Evolutionary conservation across 164 flowering plant genomes (phyloP).

Genomic region (Berberis vulgaris): DNA sequence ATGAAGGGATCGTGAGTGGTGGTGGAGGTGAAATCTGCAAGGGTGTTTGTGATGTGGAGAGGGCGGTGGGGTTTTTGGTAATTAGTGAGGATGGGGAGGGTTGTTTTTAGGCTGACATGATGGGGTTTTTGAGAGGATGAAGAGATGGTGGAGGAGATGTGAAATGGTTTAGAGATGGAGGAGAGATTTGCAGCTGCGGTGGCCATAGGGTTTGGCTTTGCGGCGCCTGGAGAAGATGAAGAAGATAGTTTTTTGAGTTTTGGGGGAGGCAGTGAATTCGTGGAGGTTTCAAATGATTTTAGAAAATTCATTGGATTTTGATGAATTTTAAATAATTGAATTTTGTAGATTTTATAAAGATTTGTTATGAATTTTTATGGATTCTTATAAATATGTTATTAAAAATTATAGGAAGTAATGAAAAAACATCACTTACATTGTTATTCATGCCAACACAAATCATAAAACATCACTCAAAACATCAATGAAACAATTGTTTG

Average conservation of each 20-base stretch:
- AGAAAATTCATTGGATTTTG: too few species aligned
- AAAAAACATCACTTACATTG: too few species aligned
- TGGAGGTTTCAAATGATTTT: too few species aligned
- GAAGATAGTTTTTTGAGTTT: background rate
- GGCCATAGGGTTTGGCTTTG: background rate
- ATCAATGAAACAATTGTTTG: too few species aligned
- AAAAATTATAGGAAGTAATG: too few species aligned
- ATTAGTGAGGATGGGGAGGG: background rate
- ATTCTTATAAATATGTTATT: too few species aligned
- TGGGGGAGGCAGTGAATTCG: background rate
- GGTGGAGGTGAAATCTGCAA: background rate
- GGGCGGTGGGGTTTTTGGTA: background rate
- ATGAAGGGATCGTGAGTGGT: slow-evolving; percentile 6
- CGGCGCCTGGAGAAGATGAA: background rate
- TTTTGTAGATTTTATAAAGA: too few species aligned
- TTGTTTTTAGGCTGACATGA: background rate
- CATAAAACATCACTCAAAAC: too few species aligned
- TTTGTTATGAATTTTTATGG: too few species aligned
- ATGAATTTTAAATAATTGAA: too few species aligned
- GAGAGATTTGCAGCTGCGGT: background rate
- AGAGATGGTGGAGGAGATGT: background rate
- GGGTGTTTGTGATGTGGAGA: background rate
- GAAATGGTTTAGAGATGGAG: background rate
- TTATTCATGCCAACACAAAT: too few species aligned
- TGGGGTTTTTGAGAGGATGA: background rate